phyloP scores from a whole-genome alignment of 352 stramenopile species.

The Pythium brachiatum region DNA sequence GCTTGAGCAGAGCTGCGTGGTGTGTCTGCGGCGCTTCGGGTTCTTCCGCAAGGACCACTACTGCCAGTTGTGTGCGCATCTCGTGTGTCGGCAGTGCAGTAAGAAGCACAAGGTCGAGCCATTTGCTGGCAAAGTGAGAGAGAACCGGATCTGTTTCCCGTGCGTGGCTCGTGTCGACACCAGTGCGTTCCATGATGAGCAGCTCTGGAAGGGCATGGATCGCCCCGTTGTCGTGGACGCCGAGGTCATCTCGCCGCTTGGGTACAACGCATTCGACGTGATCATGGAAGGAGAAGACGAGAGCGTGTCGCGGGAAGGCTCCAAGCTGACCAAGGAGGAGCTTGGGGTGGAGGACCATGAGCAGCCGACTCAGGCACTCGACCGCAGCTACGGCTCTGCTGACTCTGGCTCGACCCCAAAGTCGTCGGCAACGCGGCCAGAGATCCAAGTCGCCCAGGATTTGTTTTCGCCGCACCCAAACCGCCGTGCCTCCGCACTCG shows the following conservation, averaged over 20 bases:
- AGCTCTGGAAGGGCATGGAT: constrained; percentile 22
- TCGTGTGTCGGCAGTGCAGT: constrained; percentile 61
- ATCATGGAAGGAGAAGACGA: constrained; percentile 6
- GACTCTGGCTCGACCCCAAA: constrained; percentile 24
- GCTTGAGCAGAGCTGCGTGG: constrained; percentile 34
- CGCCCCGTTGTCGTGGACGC: constrained; percentile 25
- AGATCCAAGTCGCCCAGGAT: constrained; percentile 53
- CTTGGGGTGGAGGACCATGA: constrained; percentile 6
- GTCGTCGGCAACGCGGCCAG: constrained; percentile 31
- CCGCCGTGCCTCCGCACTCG: constrained; percentile 47
- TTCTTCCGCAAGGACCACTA: constrained; percentile 52
- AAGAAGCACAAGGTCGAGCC: constrained; percentile 70
- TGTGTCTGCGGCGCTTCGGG: constrained; percentile 54
- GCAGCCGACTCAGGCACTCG: neutral
- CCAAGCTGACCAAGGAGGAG: neutral
- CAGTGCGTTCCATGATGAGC: constrained; percentile 36
- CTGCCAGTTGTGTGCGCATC: constrained; percentile 63
- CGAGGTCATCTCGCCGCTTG: constrained; percentile 18
- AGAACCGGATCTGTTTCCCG: constrained; percentile 58
- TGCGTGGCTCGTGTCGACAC: constrained; percentile 58
- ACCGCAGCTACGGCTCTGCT: constrained; percentile 29
- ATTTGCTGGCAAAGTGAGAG: constrained; percentile 38
- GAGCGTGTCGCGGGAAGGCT: neutral
- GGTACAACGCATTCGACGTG: constrained; percentile 12
- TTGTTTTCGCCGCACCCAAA: constrained; percentile 57